Percentiles rank a stretch among this genome's conserved stretches.
Evolutionary conservation across 2,329 filamentous ascomycete genomes (phyloP).

Genomic region (Eutypella sp.): DNA sequence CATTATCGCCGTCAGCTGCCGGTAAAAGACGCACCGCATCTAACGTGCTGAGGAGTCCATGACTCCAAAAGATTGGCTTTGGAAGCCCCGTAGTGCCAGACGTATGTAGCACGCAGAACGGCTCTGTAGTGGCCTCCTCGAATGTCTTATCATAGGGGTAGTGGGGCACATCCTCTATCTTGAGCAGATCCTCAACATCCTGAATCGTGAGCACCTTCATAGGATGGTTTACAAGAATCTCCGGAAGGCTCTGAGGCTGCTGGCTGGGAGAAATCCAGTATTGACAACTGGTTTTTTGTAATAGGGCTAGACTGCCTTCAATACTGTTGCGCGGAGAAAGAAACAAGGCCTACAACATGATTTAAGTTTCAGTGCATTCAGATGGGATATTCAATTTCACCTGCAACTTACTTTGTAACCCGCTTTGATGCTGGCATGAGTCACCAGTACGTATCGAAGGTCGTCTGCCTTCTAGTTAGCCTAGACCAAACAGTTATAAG

Average conservation of each 20-base stretch:
- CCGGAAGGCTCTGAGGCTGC: constrained; percentile 13
- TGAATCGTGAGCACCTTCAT: constrained; percentile 26
- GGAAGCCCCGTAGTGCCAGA: constrained; percentile 38
- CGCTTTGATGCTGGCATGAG: constrained; percentile 28
- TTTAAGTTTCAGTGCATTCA: no score
- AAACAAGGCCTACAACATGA: constrained; percentile 23
- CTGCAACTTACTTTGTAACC: constrained; percentile 26
- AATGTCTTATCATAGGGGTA: constrained; percentile 29
- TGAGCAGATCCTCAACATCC: constrained; percentile 22
- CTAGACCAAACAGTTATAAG: background rate
- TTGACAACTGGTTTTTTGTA: constrained; percentile 26
- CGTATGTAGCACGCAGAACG: constrained; percentile 35
- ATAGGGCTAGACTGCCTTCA: constrained; percentile 26
- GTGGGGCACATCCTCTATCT: constrained; percentile 6
- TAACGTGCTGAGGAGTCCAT: constrained; percentile 29
- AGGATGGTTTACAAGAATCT: constrained; percentile 16
- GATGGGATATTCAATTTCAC: no score
- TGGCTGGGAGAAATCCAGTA: constrained; percentile 24
- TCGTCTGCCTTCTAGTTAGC: constrained; percentile 18
- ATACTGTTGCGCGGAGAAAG: constrained; percentile 30
- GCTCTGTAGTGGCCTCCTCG: constrained; percentile 27
- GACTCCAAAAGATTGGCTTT: constrained; percentile 33
- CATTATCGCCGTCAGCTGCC: constrained; percentile 22
- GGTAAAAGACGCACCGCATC: constrained; percentile 33
- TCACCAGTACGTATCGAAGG: constrained; percentile 24